phyloP scores from a whole-genome alignment of 1,284 basidiomycete species.

The Irpex sp. region DNA sequence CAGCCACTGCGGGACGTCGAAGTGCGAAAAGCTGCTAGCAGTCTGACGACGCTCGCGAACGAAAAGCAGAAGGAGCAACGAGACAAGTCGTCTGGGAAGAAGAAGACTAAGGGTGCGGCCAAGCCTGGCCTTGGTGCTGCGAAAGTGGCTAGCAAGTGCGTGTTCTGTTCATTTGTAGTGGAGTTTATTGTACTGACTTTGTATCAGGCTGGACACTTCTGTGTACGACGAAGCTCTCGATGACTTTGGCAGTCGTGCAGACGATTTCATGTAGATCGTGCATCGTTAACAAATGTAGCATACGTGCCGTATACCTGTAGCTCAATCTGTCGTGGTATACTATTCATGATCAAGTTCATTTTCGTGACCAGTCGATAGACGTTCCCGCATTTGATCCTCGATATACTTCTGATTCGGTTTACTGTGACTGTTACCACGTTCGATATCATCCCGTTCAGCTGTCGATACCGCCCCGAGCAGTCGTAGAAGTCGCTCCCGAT shows the following conservation, averaged over 20 bases:
- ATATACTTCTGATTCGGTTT: too few relatives aligned
- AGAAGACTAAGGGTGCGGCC: slow-evolving; percentile 71
- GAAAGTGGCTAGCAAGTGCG: slow-evolving; percentile 62
- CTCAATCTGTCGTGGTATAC: not conserved
- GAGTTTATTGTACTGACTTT: not conserved
- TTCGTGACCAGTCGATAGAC: too few relatives aligned
- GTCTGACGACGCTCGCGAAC: slow-evolving; percentile 82
- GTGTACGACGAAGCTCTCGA: slow-evolving; percentile 86
- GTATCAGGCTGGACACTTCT: slow-evolving; percentile 67
- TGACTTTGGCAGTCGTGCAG: slow-evolving; percentile 66
- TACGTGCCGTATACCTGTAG: not conserved
- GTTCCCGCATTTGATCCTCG: too few relatives aligned
- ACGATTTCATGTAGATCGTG: slow-evolving; percentile 71
- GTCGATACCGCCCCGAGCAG: too few relatives aligned
- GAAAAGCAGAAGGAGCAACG: slow-evolving; percentile 90
- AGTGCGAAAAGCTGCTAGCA: slow-evolving; percentile 81
- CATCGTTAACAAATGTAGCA: not conserved
- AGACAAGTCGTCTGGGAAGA: slow-evolving; percentile 85
- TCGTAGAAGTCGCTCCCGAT: too few relatives aligned
- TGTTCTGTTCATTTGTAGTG: slow-evolving; percentile 12
- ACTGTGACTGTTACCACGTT: too few relatives aligned
- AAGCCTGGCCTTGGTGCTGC: slow-evolving; percentile 76
- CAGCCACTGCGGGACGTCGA: slow-evolving; percentile 82
- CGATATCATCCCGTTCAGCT: too few relatives aligned
- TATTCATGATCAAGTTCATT: too few relatives aligned